Evolutionary conservation across 805 yeast genomes (phyloP), one percentile per base, ranked within the genome.

Genomic region (Maudiozyma turicensis): DNA sequence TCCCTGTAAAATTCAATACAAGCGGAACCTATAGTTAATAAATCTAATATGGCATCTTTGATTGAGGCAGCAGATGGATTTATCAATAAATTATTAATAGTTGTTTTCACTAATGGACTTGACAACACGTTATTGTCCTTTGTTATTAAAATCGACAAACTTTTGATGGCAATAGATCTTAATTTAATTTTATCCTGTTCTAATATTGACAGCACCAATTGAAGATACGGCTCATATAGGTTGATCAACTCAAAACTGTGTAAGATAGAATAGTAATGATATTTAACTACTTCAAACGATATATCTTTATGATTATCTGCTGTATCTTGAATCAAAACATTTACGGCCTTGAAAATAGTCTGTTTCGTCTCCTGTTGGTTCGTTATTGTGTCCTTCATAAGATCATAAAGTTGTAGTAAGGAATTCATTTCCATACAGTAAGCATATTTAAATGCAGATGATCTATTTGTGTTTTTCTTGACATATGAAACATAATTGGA

Each of bases 11-110:
- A 81, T 30, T 72, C 73, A 7, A 58, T n/a, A 28, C 55, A 54
- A 1, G 64, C 54, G 7, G 61, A 53, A 2, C 72, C 71, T 20
- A 76, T 68, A 2, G 66, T 57, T 29, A 88, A 64, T 39, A 88
- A 70, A 41, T 86, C 93, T 31, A 88, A 67, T 2, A 82, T 82
- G 0, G 95, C 86, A 56, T 84, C 89, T 50, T 88, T 73, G 0
- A 87, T 91, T 39, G 82, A 74, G 0, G 95, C 80, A 0, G 95
- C 80, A 2, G 88, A 84, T 0, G 74, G 58, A 52, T 84, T 91
- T 5, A 59, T 64, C 38, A 88, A 65, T 43, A 80, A 67, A 8
- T 63, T 68, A 1, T 78, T 67, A 2, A 88, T 69, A 0, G 84
- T 72, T 1, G 65, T 65, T 53, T 74, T 80, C 6, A 87, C 74